These are phyloP conservation scores for Phanerodontia chrysosporium DNA, from an alignment of 768 basidiomycete species.

Conservation along the genomic window DNA sequence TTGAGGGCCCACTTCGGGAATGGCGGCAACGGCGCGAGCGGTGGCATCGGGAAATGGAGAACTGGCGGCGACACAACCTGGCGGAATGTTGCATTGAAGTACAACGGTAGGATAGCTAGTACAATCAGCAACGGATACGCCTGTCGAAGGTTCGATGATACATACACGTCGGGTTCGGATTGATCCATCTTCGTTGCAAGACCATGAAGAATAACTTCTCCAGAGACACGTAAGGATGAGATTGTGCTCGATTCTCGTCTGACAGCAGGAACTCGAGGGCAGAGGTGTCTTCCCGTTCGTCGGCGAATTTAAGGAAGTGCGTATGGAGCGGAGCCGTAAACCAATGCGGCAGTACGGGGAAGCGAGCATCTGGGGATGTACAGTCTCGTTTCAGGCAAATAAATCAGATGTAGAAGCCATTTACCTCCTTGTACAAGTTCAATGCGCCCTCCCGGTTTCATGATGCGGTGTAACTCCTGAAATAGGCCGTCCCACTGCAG, in stretches of 20 bases:
- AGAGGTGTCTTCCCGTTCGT: constrained; percentile 45
- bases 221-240: constrained; percentile 66
- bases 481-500: constrained; percentile 60
- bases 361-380: constrained; percentile 51
- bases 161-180: constrained; percentile 60
- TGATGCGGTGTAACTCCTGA: constrained; percentile 66
- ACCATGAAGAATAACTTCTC: constrained; percentile 65
- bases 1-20: constrained; percentile 11
- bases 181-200: constrained; percentile 66
- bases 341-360: constrained; percentile 67
- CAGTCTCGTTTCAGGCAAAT: not conserved
- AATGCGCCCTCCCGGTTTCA: constrained; percentile 61
- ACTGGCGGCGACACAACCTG: constrained; percentile 57
- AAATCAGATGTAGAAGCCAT: not conserved
- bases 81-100: constrained; percentile 65
- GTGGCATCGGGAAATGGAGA: constrained; percentile 62
- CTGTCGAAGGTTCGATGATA: too few relatives aligned
- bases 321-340: constrained; percentile 63
- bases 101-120: constrained; percentile 59
- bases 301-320: constrained; percentile 34
- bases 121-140: constrained; percentile 3
- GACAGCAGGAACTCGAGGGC: constrained; percentile 30
- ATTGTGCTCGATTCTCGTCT: constrained; percentile 16
- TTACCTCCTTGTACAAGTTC: constrained; percentile 73
- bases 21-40: constrained; percentile 53